Conservation (phyloP, 257 asterid genomes). For the Lycium ferocissimum region DNA sequence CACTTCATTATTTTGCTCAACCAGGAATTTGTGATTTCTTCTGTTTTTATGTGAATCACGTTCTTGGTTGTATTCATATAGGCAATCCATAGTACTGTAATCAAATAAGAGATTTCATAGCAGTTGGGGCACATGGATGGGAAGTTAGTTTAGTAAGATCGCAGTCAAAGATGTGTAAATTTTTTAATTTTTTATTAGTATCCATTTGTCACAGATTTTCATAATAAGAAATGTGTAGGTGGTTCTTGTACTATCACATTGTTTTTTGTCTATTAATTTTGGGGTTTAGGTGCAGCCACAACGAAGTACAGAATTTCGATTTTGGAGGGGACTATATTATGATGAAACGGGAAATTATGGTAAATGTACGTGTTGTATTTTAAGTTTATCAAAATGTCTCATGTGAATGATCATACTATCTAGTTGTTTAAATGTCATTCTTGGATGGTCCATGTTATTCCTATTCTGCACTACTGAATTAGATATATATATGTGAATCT, state of each 20-base stretch:
- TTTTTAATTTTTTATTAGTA: neutral
- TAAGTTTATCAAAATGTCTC: neutral
- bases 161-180: neutral
- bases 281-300: neutral
- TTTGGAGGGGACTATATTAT: neutral
- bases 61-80: conserved; percentile 30
- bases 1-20: conserved; percentile 55
- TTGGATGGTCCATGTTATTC: neutral
- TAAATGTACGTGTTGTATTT: neutral
- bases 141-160: neutral
- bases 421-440: neutral
- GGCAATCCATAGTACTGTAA: conserved; percentile 24
- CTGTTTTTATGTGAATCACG: neutral
- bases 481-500: neutral
- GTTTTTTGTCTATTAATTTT: neutral
- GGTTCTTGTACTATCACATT: neutral
- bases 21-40: conserved; percentile 68
- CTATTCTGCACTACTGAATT: neutral
- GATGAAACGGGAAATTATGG: neutral
- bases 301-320: too few species aligned
- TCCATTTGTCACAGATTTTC: neutral
- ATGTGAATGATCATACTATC: neutral
- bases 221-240: conserved; percentile 8
- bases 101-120: conserved; percentile 8
- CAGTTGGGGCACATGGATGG: conserved; percentile 21